Percentiles rank a stretch among this genome's conserved stretches.
phyloP scores from a whole-genome alignment of 2,329 filamentous ascomycete species.

The Fusarium sp. region DNA sequence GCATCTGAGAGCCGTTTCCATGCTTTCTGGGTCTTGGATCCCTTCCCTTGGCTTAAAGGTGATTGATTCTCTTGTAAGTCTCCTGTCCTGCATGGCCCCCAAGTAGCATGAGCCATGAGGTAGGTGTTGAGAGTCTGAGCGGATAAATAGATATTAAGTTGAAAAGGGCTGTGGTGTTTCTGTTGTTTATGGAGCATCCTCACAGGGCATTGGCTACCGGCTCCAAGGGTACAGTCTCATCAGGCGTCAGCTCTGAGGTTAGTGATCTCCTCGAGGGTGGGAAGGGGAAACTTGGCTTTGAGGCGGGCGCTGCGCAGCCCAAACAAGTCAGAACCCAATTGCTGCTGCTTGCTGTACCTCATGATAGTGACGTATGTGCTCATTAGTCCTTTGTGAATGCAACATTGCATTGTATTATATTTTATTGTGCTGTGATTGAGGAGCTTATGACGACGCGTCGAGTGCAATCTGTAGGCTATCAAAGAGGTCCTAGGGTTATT shows the following conservation, averaged over 20 bases:
- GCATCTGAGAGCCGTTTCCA: neutral
- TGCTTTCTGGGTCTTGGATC: conserved; percentile 9
- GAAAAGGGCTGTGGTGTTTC: conserved; percentile 5
- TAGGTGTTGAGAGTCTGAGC: neutral
- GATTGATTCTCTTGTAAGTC: neutral
- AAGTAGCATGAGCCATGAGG: neutral
- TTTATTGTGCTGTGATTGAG: conserved; percentile 1
- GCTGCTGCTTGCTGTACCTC: neutral
- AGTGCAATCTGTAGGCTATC: neutral
- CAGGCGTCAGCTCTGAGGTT: conserved; percentile 4
- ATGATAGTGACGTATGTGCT: conserved; percentile 29
- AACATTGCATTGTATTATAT: conserved; percentile 39
- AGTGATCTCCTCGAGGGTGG: conserved; percentile 13
- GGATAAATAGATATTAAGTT: conserved; percentile 6
- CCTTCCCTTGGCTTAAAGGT: neutral
- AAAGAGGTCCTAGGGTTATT: neutral
- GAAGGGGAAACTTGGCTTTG: conserved; percentile 24
- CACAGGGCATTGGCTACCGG: neutral
- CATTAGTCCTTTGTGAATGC: conserved; percentile 16
- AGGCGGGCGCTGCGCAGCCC: conserved; percentile 28
- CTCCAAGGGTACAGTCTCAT: neutral
- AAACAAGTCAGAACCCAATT: conserved; percentile 40
- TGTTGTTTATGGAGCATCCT: neutral
- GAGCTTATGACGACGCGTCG: conserved; percentile 6
- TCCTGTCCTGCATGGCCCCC: conserved; percentile 16